Evolutionary conservation across 345 rosid species (phyloP).

Genomic region (Citrus unshiu): DNA sequence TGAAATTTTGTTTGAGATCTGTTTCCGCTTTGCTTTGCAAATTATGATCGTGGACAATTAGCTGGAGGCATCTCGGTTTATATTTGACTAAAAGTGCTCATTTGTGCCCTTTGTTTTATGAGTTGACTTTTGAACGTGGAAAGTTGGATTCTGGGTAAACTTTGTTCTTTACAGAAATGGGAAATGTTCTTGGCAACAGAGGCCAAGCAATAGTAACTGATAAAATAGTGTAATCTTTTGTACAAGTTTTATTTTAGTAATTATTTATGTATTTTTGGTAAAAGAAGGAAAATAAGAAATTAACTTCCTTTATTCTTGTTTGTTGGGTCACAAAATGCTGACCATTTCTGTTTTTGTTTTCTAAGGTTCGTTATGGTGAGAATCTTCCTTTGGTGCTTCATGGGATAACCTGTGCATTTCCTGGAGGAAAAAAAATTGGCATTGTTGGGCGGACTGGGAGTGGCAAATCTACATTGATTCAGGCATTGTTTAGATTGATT

Average conservation of each 20-base stretch:
- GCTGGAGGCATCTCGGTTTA: neutral
- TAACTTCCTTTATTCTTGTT: neutral
- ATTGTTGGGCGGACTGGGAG: slow-evolving; percentile 99
- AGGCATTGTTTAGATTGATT: slow-evolving; percentile 91
- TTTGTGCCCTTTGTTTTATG: neutral
- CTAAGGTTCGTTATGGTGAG: slow-evolving; percentile 92
- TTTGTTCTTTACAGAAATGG: neutral
- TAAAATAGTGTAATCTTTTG: neutral
- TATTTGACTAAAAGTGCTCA: neutral
- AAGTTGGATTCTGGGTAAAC: neutral
- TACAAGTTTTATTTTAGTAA: neutral
- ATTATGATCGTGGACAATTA: neutral
- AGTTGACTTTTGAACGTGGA: neutral
- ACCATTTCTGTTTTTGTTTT: slow-evolving; percentile 13
- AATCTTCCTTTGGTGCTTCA: slow-evolving; percentile 94
- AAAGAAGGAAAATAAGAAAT: neutral
- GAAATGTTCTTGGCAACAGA: neutral
- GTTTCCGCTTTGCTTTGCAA: neutral
- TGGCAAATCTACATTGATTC: slow-evolving; percentile 96
- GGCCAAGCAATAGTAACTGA: neutral
- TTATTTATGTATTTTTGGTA: neutral
- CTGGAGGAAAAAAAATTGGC: slow-evolving; percentile 96
- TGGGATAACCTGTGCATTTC: slow-evolving; percentile 76
- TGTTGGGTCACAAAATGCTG: slow-evolving; percentile 7
- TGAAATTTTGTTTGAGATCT: neutral